Evolutionary conservation across 352 stramenopile genomes (phyloP).

Genomic region (Peronospora belbahrii): DNA sequence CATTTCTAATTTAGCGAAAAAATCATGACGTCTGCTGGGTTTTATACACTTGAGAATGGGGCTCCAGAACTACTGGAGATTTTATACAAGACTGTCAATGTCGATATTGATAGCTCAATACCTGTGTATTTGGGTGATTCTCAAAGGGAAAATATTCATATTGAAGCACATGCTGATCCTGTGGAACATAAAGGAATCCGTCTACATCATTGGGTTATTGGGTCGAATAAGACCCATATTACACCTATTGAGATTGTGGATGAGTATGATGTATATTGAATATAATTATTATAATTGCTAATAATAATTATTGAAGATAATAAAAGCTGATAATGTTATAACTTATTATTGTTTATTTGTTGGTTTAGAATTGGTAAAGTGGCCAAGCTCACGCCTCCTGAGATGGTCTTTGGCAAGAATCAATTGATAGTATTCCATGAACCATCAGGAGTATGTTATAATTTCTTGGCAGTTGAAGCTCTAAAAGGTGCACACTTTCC

Average conservation of each 20-base stretch:
- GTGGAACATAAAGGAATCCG: slow-evolving; percentile 67
- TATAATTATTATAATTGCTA: neutral
- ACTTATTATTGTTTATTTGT: no score
- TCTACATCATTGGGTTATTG: slow-evolving; percentile 55
- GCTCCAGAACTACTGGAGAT: slow-evolving; percentile 40
- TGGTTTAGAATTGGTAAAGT: slow-evolving; percentile 43
- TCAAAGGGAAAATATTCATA: slow-evolving; percentile 27
- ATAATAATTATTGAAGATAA: neutral
- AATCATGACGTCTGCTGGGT: slow-evolving; percentile 31
- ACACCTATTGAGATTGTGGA: slow-evolving; percentile 67
- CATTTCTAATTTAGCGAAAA: neutral
- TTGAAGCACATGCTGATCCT: slow-evolving; percentile 40
- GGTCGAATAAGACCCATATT: slow-evolving; percentile 78
- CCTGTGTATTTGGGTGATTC: slow-evolving; percentile 43
- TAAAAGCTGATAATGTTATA: slow-evolving; percentile 4
- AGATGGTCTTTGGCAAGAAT: slow-evolving; percentile 86
- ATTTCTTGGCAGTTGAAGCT: slow-evolving; percentile 68
- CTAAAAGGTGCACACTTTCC: slow-evolving; percentile 70
- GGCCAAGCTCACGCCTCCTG: slow-evolving; percentile 63
- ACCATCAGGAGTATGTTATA: slow-evolving; percentile 59
- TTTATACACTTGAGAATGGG: slow-evolving; percentile 45
- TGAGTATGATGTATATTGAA: slow-evolving; percentile 23
- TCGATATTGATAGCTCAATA: neutral
- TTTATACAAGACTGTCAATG: slow-evolving; percentile 27
- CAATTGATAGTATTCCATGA: slow-evolving; percentile 71